phyloP scores from a whole-genome alignment of 2,329 filamentous ascomycete genomes.

The Penicillium sp. region DNA sequence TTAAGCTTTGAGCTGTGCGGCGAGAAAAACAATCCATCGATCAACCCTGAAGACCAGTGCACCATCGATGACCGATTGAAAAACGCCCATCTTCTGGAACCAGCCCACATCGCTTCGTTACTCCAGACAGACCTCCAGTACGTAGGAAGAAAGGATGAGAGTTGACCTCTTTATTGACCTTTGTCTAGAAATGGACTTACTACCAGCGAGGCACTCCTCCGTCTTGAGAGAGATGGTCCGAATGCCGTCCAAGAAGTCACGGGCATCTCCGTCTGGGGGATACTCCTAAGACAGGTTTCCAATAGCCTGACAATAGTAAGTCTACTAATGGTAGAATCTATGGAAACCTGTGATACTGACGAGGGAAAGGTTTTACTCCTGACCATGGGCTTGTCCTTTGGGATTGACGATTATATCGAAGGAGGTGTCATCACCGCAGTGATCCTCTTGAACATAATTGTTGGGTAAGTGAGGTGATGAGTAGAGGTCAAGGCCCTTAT shows the following conservation, averaged over 20 bases:
- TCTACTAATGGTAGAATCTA: conserved; percentile 1
- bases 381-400: conserved; percentile 66
- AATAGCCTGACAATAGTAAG: conserved; percentile 71
- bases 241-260: conserved; percentile 72
- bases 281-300: conserved; percentile 74
- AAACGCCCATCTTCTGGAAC: conserved; percentile 18
- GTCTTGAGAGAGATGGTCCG: conserved; percentile 65
- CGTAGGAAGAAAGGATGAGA: background rate
- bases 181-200: conserved; percentile 59
- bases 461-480: conserved; percentile 41
- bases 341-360: background rate
- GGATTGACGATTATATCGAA: conserved; percentile 59
- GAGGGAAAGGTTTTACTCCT: conserved; percentile 66
- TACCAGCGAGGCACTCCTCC: conserved; percentile 62
- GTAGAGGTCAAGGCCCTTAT: background rate
- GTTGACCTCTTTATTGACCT: background rate
- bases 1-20: conserved; percentile 16
- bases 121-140: conserved; percentile 20
- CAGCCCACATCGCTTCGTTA: conserved; percentile 9
- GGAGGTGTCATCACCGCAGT: conserved; percentile 61
- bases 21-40: conserved; percentile 16
- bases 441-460: conserved; percentile 58
- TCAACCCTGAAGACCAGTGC: background rate
- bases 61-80: background rate
- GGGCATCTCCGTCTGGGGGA: conserved; percentile 71